Percentiles rank a stretch among this genome's conserved stretches.
These are phyloP conservation scores for Eutypella sp. DNA, from an alignment of 2,329 filamentous ascomycete species.

Conservation along the genomic window DNA sequence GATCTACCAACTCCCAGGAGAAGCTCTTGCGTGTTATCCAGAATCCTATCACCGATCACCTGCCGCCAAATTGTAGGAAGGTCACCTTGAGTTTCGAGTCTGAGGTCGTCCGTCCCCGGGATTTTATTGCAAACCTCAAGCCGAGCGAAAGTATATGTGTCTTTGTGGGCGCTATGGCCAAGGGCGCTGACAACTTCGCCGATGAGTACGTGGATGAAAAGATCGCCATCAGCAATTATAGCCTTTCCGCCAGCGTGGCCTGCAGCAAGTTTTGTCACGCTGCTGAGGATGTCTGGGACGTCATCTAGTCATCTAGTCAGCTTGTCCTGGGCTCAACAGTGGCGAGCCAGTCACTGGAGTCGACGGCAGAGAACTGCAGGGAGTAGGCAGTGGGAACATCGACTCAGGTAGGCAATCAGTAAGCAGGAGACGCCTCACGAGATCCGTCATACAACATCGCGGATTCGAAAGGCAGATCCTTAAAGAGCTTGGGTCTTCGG, in stretches of 20 bases:
- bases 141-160: slow-evolving; percentile 92
- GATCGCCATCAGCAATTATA: slow-evolving; percentile 98
- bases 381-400: slow-evolving; percentile 23
- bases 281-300: slow-evolving; percentile 92
- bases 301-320: no score
- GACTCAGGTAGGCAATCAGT: slow-evolving; percentile 22
- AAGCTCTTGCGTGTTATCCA: slow-evolving; percentile 97
- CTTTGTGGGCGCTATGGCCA: slow-evolving; percentile 97
- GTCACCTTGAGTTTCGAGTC: slow-evolving; percentile 95
- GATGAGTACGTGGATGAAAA: slow-evolving; percentile 93
- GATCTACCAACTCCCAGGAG: slow-evolving; percentile 94
- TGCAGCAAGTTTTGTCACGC: slow-evolving; percentile 99
- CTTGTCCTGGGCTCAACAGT: no score
- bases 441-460: slow-evolving; percentile 71
- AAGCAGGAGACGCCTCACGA: slow-evolving; percentile 28
- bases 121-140: slow-evolving; percentile 77
- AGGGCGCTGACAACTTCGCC: slow-evolving; percentile 92
- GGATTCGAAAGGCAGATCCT: slow-evolving; percentile 42
- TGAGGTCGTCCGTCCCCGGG: slow-evolving; percentile 76
- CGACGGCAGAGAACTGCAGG: slow-evolving; percentile 7
- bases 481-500: slow-evolving; percentile 56
- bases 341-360: neutral
- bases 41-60: slow-evolving; percentile 94
- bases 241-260: slow-evolving; percentile 91
- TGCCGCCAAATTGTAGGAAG: slow-evolving; percentile 96